Evolutionary conservation across 192 early-diverging fungal species (phyloP).

Genomic region (Coemansia sp.): DNA sequence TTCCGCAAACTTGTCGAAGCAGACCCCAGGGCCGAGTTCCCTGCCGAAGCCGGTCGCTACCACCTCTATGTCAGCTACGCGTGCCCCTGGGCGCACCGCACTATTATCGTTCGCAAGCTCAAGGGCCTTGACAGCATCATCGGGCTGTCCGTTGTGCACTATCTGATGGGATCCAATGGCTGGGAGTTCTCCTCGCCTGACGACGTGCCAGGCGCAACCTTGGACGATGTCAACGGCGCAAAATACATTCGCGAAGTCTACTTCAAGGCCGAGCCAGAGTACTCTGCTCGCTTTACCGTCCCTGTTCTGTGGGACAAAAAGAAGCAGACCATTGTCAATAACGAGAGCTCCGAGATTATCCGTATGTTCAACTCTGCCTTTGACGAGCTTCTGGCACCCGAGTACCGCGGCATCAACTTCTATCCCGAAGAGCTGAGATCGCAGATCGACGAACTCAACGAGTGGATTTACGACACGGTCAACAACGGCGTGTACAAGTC

Average conservation of each 20-base stretch:
- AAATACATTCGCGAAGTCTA: conserved; percentile 84
- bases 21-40: conserved; percentile 61
- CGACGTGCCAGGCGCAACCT: conserved; percentile 72
- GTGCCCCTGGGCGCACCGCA: conserved; percentile 83
- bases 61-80: conserved; percentile 71
- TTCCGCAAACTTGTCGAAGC: conserved; percentile 63
- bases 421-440: conserved; percentile 75
- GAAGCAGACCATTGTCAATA: conserved; percentile 88
- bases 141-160: conserved; percentile 82
- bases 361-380: conserved; percentile 91
- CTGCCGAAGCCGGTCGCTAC: conserved; percentile 76
- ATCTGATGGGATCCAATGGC: conserved; percentile 71
- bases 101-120: conserved; percentile 79
- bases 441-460: conserved; percentile 84
- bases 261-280: conserved; percentile 83
- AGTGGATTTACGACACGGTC: conserved; percentile 89
- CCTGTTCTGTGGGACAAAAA: conserved; percentile 98
- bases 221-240: conserved; percentile 71
- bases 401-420: conserved; percentile 64
- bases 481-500: conserved; percentile 97
- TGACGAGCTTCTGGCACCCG: conserved; percentile 64
- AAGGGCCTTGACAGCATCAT: conserved; percentile 88
- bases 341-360: conserved; percentile 96
- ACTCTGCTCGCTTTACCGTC: conserved; percentile 76
- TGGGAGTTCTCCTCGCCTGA: conserved; percentile 75